phyloP scores from a whole-genome alignment of 23 red algal genomes.

The Gracilaria domingensis region DNA sequence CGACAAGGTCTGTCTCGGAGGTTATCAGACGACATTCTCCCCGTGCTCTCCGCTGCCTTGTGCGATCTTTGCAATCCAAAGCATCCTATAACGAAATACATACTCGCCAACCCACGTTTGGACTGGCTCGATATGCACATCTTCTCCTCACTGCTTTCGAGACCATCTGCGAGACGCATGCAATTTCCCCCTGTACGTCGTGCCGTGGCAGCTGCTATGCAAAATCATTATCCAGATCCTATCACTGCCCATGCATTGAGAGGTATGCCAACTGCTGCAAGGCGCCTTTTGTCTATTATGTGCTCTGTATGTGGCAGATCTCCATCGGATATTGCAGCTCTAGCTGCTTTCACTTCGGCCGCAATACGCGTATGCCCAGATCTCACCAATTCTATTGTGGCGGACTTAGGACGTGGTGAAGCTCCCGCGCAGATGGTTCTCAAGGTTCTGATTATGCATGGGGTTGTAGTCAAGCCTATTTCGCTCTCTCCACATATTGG shows the following conservation, averaged over 20 bases:
- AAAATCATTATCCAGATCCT: slow-evolving; percentile 11
- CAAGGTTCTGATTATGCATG: slow-evolving; percentile 10
- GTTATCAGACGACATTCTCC: slow-evolving; percentile 36
- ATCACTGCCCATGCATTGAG: not conserved
- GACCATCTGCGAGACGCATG: slow-evolving; percentile 27
- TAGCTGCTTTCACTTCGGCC: not conserved
- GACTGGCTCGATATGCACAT: slow-evolving; percentile 39
- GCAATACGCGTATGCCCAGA: not conserved
- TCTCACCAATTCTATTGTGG: slow-evolving; percentile 26
- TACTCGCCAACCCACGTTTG: slow-evolving; percentile 22
- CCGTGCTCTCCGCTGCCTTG: slow-evolving; percentile 27
- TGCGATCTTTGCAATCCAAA: slow-evolving; percentile 37
- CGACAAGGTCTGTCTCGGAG: slow-evolving; percentile 26
- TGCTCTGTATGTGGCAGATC: slow-evolving; percentile 3
- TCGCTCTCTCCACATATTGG: slow-evolving; percentile 20
- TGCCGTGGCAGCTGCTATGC: slow-evolving; percentile 30
- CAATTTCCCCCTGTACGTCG: slow-evolving; percentile 18
- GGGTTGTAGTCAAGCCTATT: slow-evolving; percentile 16
- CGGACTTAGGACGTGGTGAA: slow-evolving; percentile 12
- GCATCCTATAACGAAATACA: slow-evolving; percentile 42
- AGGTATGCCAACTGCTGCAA: slow-evolving; percentile 27
- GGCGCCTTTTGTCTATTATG: slow-evolving; percentile 26
- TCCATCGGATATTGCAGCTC: slow-evolving; percentile 12
- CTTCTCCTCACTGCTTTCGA: slow-evolving; percentile 33
- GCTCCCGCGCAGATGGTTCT: slow-evolving; percentile 10